Base-by-base conservation (phyloP, 2,329 filamentous ascomycete genomes). In the Aspergillus arachidicola region DNA sequence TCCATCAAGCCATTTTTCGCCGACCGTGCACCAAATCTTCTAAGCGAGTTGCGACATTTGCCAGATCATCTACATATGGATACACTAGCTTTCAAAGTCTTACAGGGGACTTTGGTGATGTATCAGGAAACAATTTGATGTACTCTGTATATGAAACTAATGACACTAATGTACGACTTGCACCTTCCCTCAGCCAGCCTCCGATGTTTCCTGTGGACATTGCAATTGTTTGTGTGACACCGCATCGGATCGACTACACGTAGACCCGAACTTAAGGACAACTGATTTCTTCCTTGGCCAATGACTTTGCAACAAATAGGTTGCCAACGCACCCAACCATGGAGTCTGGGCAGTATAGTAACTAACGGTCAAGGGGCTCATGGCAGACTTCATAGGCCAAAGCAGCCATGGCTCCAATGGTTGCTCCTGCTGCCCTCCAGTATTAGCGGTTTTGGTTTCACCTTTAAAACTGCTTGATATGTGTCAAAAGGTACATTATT, bases 141-240 rank as follows among this genome's bases (percentile, higher is more conserved):
- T n/a, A n/a, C 10, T 51, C 26, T 51, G 28, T 32, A 32, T 30
- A 51, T 16, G n/a, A 12, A 14, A n/a, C 7, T n/a, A 38, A 38
- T 55, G 11, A 38, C n/a, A 55, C 32, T 55, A 41, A 11, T 41
- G 32, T 38, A 26, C 5, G 14, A 34, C 21, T 4, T 55, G n/a
- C n/a, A 38, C 26, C 14, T 16, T 38, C 34, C 19, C 21, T 55
- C n/a, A 55, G 32, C 51, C 51, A 55, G 51, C 32, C 51, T 38
- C 51, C n/a, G 11, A 36, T 26, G 4, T 38, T 38, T 12, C 32
- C 32, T 19, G 30, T 55, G 16, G 32, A 38, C 51, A 36, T 55
- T 38, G 51, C 14, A 4, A 55, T 55, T 55, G 51, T 55, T 55
- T 55, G 51, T 55, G 51, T 55, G 32, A 55, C 51, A 55, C 51